These are phyloP conservation scores for Citrullus colocynthis DNA, from an alignment of 306 rosid species.

Conservation along the genomic window DNA sequence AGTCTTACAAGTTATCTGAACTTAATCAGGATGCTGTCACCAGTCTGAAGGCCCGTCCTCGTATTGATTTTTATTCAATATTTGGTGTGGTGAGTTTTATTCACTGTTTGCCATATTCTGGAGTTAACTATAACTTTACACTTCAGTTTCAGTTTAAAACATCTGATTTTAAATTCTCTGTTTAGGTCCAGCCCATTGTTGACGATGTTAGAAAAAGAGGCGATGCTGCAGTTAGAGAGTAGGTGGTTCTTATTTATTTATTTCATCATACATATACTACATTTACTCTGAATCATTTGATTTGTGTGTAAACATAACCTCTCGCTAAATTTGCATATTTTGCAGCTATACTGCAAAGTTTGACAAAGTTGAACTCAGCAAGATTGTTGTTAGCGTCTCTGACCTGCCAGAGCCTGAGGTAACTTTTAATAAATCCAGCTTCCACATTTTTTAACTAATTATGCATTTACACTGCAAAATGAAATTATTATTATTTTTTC, in stretches of 20 bases:
- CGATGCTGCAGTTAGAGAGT: conserved; percentile 80
- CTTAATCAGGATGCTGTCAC: conserved; percentile 48
- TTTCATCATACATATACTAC: neutral
- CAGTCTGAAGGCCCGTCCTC: conserved; percentile 79
- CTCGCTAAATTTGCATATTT: conserved; percentile 2
- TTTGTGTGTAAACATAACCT: neutral
- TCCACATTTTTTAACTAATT: neutral
- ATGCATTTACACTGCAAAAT: neutral
- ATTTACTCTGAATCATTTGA: neutral
- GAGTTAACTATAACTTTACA: neutral
- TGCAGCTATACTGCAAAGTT: conserved; percentile 65
- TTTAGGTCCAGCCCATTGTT: conserved; percentile 88
- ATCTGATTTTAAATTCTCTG: neutral
- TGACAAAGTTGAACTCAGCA: conserved; percentile 59
- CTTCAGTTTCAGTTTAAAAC: neutral
- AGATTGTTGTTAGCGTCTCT: conserved; percentile 50
- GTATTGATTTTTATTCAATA: conserved; percentile 81
- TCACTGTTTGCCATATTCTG: neutral
- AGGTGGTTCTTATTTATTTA: conserved; percentile 4
- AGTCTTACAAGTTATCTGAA: conserved; percentile 61
- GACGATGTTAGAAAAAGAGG: conserved; percentile 75
- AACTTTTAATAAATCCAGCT: conserved; percentile 9
- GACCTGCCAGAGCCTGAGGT: conserved; percentile 91
- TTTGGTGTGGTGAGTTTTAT: conserved; percentile 43
- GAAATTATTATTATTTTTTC: neutral